Conservation (phyloP, 805 yeast species). For the Debaryomyces hansenii region DNA sequence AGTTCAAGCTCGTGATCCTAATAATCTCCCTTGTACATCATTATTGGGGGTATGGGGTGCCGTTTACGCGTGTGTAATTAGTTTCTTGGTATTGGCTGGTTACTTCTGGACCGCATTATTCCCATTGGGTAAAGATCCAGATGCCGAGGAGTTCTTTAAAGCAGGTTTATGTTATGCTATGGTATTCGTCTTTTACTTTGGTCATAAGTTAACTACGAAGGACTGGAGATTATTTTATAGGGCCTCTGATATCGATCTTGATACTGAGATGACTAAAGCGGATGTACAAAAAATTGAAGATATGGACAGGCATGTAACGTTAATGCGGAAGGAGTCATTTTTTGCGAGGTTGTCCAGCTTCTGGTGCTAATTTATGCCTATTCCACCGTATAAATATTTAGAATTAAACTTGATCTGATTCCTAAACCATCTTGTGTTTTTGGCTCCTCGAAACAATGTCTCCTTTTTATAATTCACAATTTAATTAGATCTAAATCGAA, state of each 20-base stretch:
- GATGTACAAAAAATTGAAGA: constrained; percentile 40
- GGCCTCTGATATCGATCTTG: constrained; percentile 34
- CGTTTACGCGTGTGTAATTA: constrained; percentile 56
- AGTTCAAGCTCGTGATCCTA: constrained; percentile 53
- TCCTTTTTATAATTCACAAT: too few relatives aligned
- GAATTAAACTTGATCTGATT: too few relatives aligned
- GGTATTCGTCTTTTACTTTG: constrained; percentile 53
- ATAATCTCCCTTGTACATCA: constrained; percentile 66
- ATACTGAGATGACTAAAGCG: constrained; percentile 38
- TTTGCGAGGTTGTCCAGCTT: constrained; percentile 30
- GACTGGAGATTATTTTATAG: constrained; percentile 31
- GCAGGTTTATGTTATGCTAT: constrained; percentile 66
- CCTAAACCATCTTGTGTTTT: too few relatives aligned
- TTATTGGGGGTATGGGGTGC: constrained; percentile 73
- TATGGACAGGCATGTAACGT: constrained; percentile 38
- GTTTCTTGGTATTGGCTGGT: constrained; percentile 61
- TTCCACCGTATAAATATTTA: too few relatives aligned
- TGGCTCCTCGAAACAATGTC: too few relatives aligned
- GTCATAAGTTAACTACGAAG: constrained; percentile 54
- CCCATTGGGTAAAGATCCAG: constrained; percentile 57
- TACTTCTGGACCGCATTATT: constrained; percentile 82
- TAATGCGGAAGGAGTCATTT: constrained; percentile 30
- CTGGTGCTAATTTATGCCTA: constrained; percentile 40
- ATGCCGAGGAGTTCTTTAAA: constrained; percentile 61
- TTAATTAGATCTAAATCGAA: too few relatives aligned